A percentile compares a stretch with the other conserved stretches of the same genome.
phyloP scores from a whole-genome alignment of 129 eudicot genomes.

The Flaveria brownii region DNA sequence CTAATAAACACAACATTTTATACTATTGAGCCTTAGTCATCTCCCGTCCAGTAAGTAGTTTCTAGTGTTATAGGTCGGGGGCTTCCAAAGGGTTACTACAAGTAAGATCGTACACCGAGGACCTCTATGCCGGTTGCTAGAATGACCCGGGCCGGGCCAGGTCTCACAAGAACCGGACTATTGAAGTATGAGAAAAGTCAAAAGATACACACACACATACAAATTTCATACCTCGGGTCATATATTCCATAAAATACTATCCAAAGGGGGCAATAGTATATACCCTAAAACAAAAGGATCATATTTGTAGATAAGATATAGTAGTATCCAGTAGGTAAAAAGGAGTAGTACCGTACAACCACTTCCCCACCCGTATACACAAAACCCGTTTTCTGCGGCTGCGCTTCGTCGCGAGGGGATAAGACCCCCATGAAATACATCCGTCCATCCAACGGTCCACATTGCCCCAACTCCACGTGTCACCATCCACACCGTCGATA shows the following conservation, averaged over 20 bases:
- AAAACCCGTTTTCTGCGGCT: constrained; percentile 53
- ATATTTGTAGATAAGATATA: not conserved
- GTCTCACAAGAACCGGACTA: no score
- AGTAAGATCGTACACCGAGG: no score
- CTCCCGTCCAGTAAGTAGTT: no score
- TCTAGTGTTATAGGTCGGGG: no score
- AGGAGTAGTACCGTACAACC: constrained; percentile 22
- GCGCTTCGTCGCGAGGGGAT: constrained; percentile 53
- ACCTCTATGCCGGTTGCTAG: no score
- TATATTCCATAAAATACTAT: not conserved
- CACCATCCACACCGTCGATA: constrained; percentile 13
- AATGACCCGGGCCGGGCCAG: no score
- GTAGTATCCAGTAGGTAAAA: constrained; percentile 1
- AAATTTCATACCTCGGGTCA: no score
- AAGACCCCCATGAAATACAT: constrained; percentile 36
- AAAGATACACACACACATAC: no score
- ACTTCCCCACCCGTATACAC: constrained; percentile 29
- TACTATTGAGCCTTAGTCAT: no score
- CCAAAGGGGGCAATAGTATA: not conserved
- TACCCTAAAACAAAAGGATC: not conserved
- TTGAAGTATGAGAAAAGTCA: no score
- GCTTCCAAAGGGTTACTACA: no score
- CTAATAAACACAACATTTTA: no score
- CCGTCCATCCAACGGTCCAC: constrained; percentile 23
- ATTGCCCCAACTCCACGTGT: constrained; percentile 32